phyloP scores from a whole-genome alignment of 305 asterid genomes.

The Fraxinus ornus region DNA sequence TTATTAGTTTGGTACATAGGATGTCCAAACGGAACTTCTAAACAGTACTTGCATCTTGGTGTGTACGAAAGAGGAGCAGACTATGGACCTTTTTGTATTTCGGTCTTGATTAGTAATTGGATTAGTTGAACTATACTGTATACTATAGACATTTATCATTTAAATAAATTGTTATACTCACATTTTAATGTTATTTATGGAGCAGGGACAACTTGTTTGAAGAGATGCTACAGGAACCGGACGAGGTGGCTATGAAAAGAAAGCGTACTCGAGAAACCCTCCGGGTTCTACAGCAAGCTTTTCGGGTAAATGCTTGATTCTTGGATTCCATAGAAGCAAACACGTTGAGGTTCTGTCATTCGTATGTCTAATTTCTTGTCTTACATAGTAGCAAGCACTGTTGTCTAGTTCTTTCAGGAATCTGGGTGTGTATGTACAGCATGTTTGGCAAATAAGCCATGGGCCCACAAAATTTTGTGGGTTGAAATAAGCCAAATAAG shows the following conservation, averaged over 20 bases:
- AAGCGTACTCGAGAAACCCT: conserved; percentile 74
- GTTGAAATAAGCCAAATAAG: neutral
- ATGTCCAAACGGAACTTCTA: neutral
- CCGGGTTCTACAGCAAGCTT: conserved; percentile 72
- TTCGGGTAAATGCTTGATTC: conserved; percentile 50
- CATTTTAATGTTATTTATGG: conserved; percentile 27
- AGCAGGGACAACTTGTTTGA: conserved; percentile 75
- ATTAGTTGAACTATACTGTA: neutral
- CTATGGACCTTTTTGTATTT: neutral
- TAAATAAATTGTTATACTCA: conserved; percentile 9
- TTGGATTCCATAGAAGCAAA: neutral
- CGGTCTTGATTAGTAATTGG: neutral
- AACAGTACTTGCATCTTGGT: neutral
- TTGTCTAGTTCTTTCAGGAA: neutral
- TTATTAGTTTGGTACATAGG: neutral
- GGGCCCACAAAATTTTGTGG: neutral
- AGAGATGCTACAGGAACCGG: conserved; percentile 83
- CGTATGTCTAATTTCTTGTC: neutral
- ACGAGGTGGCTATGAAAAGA: conserved; percentile 70
- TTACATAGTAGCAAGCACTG: neutral
- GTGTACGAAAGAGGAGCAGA: neutral
- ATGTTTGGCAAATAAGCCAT: neutral
- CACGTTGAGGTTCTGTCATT: neutral
- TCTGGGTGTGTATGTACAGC: neutral
- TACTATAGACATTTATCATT: neutral